phyloP scores from a whole-genome alignment of 2,329 filamentous ascomycete species.

The Epichloe bromicola region DNA sequence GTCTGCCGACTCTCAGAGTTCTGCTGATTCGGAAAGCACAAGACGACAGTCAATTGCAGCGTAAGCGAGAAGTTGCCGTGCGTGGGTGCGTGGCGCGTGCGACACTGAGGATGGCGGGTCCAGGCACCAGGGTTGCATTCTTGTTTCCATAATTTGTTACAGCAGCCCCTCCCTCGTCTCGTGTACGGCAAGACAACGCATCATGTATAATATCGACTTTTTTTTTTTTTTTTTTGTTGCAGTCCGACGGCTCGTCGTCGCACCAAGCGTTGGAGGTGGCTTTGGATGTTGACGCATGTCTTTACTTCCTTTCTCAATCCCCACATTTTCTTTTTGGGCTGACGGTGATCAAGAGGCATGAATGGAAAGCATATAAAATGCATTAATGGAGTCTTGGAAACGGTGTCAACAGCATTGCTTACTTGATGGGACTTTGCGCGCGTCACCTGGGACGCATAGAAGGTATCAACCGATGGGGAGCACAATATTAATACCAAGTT shows the following conservation, averaged over 20 bases:
- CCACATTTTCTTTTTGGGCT: too few species aligned
- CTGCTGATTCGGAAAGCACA: slow-evolving; percentile 5
- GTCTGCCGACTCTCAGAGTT: slow-evolving; percentile 2
- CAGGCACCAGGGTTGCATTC: neutral
- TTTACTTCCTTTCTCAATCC: too few species aligned
- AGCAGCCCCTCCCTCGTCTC: neutral
- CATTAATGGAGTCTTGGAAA: slow-evolving; percentile 1
- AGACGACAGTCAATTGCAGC: slow-evolving; percentile 14
- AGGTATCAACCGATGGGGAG: neutral
- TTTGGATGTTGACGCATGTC: neutral
- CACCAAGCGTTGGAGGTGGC: neutral
- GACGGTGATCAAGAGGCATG: neutral
- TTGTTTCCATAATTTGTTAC: neutral
- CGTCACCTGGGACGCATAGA: neutral
- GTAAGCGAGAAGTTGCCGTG: neutral
- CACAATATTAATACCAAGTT: neutral
- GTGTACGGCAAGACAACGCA: neutral
- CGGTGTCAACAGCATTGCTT: neutral
- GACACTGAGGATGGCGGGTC: neutral
- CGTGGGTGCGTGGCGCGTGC: neutral
- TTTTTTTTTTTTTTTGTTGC: too few species aligned
- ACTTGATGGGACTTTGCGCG: neutral
- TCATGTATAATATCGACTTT: too few species aligned
- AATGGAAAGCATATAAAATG: neutral
- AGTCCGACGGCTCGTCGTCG: neutral